A percentile compares a stretch with the other conserved stretches of the same genome.
Evolutionary conservation across 306 rosid species (phyloP).

Genomic region (Potentilla sterilis): DNA sequence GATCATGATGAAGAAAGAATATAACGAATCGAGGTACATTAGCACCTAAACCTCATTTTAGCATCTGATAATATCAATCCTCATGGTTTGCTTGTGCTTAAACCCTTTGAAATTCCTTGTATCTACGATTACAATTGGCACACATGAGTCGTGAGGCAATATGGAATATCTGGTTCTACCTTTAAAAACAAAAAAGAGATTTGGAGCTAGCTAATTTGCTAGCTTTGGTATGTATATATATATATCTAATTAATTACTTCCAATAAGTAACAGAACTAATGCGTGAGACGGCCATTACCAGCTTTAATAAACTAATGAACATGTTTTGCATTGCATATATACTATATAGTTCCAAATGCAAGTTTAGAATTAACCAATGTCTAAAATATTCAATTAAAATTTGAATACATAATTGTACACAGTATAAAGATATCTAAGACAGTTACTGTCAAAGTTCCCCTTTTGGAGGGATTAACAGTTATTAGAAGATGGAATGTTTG

Average conservation of each 20-base stretch:
- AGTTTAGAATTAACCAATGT: neutral
- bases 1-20: conserved; percentile 8
- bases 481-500: conserved; percentile 15
- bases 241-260: neutral
- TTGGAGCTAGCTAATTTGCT: neutral
- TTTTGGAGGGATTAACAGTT: conserved; percentile 20
- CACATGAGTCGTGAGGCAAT: conserved; percentile 17
- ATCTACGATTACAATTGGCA: neutral
- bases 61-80: conserved; percentile 3
- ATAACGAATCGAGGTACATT: neutral
- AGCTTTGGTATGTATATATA: neutral
- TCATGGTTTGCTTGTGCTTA: conserved; percentile 7
- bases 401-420: neutral
- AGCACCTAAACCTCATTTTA: neutral
- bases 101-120: neutral
- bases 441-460: conserved; percentile 10
- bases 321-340: neutral
- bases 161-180: neutral
- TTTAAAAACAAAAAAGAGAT: neutral
- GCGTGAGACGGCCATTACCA: neutral
- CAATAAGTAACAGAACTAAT: neutral
- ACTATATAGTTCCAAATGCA: neutral
- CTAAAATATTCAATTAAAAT: neutral
- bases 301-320: neutral
- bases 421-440: neutral